A percentile compares a stretch with the other conserved stretches of the same genome.
phyloP scores from a whole-genome alignment of 176 grass and related monocot genomes.

The Neostapfia colusana region DNA sequence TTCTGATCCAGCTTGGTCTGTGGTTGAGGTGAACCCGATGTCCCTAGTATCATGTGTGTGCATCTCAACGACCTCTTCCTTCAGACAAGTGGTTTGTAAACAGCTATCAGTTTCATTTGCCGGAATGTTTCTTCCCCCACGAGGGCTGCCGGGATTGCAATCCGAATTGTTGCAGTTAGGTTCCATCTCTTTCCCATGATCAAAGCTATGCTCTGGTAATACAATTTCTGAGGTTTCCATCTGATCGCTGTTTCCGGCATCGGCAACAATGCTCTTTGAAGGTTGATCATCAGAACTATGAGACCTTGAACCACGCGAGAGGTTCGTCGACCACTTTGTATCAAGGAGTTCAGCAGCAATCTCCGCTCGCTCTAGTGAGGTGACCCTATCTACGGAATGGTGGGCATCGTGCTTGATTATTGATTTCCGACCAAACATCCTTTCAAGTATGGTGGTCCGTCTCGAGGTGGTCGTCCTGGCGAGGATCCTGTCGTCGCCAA shows the following conservation, averaged over 20 bases:
- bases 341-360: slow-evolving; percentile 88
- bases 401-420: slow-evolving; percentile 35
- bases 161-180: slow-evolving; percentile 28
- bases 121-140: slow-evolving; percentile 28
- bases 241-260: slow-evolving; percentile 27
- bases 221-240: slow-evolving; percentile 17
- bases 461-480: slow-evolving; percentile 40
- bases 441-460: slow-evolving; percentile 52
- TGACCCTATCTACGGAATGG: slow-evolving; percentile 51
- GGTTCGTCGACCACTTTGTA: slow-evolving; percentile 78
- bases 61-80: slow-evolving; percentile 54
- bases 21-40: slow-evolving; percentile 16
- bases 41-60: slow-evolving; percentile 33
- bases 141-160: slow-evolving; percentile 19
- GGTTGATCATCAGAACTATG: slow-evolving; percentile 33
- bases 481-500: slow-evolving; percentile 48
- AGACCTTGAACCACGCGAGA: slow-evolving; percentile 30
- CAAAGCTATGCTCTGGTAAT: slow-evolving; percentile 20
- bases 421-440: slow-evolving; percentile 76
- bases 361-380: slow-evolving; percentile 80
- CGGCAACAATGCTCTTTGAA: slow-evolving; percentile 36
- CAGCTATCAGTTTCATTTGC: slow-evolving; percentile 34
- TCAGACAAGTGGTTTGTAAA: slow-evolving; percentile 32
- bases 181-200: slow-evolving; percentile 37
- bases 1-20: slow-evolving; percentile 28